These are phyloP conservation scores for Thermochaetoides dissita DNA, from an alignment of 2,329 filamentous ascomycete genomes.

Conservation along the genomic window DNA sequence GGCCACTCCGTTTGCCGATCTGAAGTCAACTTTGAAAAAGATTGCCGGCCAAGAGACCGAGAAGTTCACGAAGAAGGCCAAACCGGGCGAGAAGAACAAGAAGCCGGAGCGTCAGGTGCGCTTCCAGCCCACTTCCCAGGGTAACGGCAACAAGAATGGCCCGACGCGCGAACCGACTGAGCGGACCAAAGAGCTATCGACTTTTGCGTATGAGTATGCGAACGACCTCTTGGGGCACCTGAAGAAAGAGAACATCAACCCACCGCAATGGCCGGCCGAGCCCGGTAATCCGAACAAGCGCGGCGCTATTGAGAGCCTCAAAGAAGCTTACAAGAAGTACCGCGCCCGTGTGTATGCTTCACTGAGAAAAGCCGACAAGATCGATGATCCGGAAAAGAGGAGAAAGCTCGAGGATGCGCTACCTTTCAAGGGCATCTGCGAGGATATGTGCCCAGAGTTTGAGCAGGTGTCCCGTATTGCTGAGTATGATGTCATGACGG, in stretches of 20 bases:
- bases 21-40: constrained; percentile 1
- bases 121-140: constrained; percentile 1
- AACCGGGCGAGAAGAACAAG: constrained; percentile 6
- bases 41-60: background rate
- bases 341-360: constrained; percentile 41
- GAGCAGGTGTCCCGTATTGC: constrained; percentile 50
- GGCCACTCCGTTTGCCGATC: constrained; percentile 1
- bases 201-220: constrained; percentile 25
- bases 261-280: constrained; percentile 41
- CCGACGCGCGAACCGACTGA: constrained; percentile 9
- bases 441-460: constrained; percentile 57
- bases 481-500: constrained; percentile 41
- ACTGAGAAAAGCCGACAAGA: constrained; percentile 43
- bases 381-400: constrained; percentile 51
- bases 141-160: background rate
- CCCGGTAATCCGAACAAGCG: constrained; percentile 39
- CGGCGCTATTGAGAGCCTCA: constrained; percentile 37
- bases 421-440: constrained; percentile 53
- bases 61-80: background rate
- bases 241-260: constrained; percentile 37
- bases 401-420: constrained; percentile 50
- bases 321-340: constrained; percentile 42
- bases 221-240: constrained; percentile 38
- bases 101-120: constrained; percentile 5
- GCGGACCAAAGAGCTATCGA: constrained; percentile 14